Percentiles rank a stretch among this genome's conserved stretches.
Evolutionary conservation across 495 filamentous ascomycete species (phyloP).

Genomic region (Podospora pseudopauciseta): DNA sequence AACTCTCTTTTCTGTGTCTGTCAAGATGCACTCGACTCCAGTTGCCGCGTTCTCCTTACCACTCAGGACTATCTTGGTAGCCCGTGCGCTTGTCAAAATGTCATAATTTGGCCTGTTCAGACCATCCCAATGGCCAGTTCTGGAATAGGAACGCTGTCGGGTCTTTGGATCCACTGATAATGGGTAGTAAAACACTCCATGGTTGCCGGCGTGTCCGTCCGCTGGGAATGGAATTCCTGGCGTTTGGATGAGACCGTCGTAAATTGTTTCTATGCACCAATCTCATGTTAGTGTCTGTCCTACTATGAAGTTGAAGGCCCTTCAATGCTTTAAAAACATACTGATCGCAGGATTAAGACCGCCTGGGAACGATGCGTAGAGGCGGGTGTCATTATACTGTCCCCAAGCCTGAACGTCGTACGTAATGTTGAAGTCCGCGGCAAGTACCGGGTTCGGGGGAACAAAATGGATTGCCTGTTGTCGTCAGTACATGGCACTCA

Average conservation of each 20-base stretch:
- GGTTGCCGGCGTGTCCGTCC: neutral
- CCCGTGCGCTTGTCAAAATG: constrained; percentile 40
- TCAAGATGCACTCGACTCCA: constrained; percentile 28
- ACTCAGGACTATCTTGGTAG: constrained; percentile 43
- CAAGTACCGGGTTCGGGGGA: neutral
- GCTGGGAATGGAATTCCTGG: neutral
- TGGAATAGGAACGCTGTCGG: neutral
- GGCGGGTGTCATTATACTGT: neutral
- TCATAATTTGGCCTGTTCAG: constrained; percentile 41
- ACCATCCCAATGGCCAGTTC: neutral
- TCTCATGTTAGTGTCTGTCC: neutral
- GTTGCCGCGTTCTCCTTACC: constrained; percentile 27
- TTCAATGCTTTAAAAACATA: neutral
- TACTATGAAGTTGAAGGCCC: neutral
- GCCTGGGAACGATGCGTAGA: constrained; percentile 2
- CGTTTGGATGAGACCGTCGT: neutral
- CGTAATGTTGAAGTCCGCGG: neutral
- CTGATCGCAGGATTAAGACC: neutral
- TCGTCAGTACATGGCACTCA: too few relatives aligned
- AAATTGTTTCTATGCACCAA: neutral
- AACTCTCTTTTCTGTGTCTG: constrained; percentile 12
- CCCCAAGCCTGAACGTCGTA: neutral
- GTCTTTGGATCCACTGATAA: neutral
- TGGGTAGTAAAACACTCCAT: neutral
- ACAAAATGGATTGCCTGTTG: neutral